Conservation (phyloP, 1,139 yeast species). For the Suhomyces yuchorum region DNA sequence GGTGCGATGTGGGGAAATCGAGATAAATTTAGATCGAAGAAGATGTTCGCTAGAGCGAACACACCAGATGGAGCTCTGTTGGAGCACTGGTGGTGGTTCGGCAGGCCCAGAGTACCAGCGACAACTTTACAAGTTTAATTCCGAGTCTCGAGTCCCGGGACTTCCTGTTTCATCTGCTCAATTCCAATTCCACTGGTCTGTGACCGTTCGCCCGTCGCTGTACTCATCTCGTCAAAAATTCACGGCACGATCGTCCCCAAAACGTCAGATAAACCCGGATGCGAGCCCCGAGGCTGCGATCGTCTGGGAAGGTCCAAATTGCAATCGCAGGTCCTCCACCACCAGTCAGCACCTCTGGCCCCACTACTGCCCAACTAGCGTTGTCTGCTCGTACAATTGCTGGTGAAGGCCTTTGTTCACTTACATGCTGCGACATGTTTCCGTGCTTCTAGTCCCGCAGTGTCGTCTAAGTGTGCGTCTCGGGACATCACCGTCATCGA, state of each 20-base stretch:
- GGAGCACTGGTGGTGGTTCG: no score
- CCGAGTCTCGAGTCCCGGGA: not conserved
- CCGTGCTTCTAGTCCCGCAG: not conserved
- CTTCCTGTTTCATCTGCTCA: not conserved
- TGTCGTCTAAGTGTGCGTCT: not conserved
- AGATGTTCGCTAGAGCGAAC: not conserved
- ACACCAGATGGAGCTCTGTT: not conserved
- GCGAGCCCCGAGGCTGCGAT: not conserved
- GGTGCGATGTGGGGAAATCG: not conserved
- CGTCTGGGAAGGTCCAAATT: not conserved
- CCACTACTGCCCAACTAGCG: no score
- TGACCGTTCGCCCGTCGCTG: not conserved
- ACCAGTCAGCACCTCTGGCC: no score
- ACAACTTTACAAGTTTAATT: no score
- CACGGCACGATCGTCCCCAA: not conserved
- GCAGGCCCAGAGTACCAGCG: no score
- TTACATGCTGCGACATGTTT: slow-evolving; percentile 1
- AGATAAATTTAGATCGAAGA: not conserved
- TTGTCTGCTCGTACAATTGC: not conserved
- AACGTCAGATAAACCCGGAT: not conserved
- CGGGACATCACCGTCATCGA: not conserved
- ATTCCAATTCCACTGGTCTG: not conserved
- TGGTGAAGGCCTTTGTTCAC: not conserved
- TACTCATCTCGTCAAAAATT: not conserved
- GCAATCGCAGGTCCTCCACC: not conserved